Evolutionary conservation across 345 rosid genomes (phyloP), one percentile per base, ranked within the genome.

Genomic region (Nephelium lappaceum): DNA sequence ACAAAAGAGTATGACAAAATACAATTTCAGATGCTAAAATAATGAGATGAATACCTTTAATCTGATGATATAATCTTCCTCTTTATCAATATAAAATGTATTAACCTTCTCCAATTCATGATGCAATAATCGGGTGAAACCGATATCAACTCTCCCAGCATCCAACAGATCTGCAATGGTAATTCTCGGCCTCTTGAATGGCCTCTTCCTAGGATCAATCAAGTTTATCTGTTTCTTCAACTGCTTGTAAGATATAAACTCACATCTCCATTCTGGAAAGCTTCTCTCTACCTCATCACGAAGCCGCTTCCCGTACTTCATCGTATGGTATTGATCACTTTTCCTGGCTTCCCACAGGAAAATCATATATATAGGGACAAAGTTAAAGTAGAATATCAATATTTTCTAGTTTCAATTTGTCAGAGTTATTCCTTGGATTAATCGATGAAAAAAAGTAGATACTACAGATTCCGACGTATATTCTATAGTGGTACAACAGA

Each of bases 261-360:
- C 72, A 16, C 69, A 78, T 81, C 80, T 72, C 91, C 91, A 88
- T 67, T 43, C 69, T 5, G 85, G 87, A 24, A 84, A 73, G 69
- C 60, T 81, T 71, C 53, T 82, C 36, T 75, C 84, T 6, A 82
- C 69, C 84, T 88, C 87, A 0, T 74, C 71, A 0, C 88, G 82
- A n/a, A 84, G 84, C 58, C 67, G 72, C 71, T 88, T 86, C 49
- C 85, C 85, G 47, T 81, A 81, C 75, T 84, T 80, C 91, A 88
- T 88, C 5, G 63, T 60, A 57, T 19, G 49, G 21, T 57, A 11
- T 18, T 16, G 18, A 27, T 60, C 10, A 21, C 1, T 51, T 19
- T 31, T 16, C 11, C 24, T 64, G 16, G 31, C n/a, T 14, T 38
- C 8, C 27, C 12, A 49, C 7, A 65, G 6, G 2, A 64, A 2